Base-by-base conservation (phyloP, 73 alveolate genomes). In the Paramecium bursaria region DNA sequence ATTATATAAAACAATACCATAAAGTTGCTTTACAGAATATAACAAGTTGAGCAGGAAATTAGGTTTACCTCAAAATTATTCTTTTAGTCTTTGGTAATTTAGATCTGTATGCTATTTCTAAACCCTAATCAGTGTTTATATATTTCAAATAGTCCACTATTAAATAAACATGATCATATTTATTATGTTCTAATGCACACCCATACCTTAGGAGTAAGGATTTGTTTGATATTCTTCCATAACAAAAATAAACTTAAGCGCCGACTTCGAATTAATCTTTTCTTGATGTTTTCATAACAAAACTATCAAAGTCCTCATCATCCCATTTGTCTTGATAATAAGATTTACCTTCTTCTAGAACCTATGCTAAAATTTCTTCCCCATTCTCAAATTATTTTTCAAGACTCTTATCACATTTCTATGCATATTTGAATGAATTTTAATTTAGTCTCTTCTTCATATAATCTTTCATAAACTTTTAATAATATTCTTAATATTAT, bases 181-280 rank as follows among this genome's bases (percentile, higher is more conserved):
- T 79, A 25, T 79, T 79, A 25, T 33, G 29, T 35, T 79, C 89
- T 19, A 79, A 79, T 6, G 89, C 67, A 80, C 51, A 53, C 3
- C 89, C 89, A 79, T 79, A 79, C 46, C 76, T 52, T 25, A 61
- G 51, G 1, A 79, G 73, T 82, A 79, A 53, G 57, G 50, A 53
- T 79, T 82, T 79, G 54, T 79, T 79, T 9, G 89, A 50, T 55
- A 79, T 53, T 79, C 89, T 33, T 10, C 61, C 76, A 53, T 79
- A 79, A 42, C 89, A 79, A 23, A 79, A 79, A 46, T 79, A 79
- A 53, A 79, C 89, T 29, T 79, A 79, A 4, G 85, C 35, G 31
- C 89, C 89, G 11, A 39, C 39, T 60, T 79, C 89, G 30, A 79
- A 79, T 79, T 55, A 17, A 52, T 79, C 89, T 22, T 49, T 79